phyloP scores from a whole-genome alignment of 768 basidiomycete genomes.

The Lactarius deliciosus region DNA sequence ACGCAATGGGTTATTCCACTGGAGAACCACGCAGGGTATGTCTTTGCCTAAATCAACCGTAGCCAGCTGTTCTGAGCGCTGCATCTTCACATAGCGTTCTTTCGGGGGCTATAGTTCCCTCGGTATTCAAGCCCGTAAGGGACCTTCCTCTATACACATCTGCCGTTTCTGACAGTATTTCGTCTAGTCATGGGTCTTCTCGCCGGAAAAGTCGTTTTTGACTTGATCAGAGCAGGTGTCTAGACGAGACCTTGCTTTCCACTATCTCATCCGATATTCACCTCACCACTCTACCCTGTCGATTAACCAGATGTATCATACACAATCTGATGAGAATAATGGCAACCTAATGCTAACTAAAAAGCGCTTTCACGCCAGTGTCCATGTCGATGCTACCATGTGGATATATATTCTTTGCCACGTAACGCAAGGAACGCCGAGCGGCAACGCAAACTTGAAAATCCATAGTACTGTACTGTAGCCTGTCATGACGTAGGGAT shows the following conservation, averaged over 20 bases:
- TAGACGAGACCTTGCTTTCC: neutral
- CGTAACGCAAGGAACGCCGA: neutral
- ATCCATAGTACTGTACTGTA: neutral
- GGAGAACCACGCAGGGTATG: constrained; percentile 46
- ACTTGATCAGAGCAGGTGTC: constrained; percentile 18
- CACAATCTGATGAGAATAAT: neutral
- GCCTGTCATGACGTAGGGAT: neutral
- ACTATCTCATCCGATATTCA: neutral
- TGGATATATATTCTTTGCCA: neutral
- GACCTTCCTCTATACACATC: neutral
- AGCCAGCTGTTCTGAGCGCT: neutral
- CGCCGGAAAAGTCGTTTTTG: constrained; percentile 20
- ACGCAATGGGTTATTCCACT: constrained; percentile 47
- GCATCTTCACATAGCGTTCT: neutral
- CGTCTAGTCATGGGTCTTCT: neutral
- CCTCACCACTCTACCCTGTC: neutral
- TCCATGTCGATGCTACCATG: neutral
- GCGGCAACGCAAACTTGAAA: neutral
- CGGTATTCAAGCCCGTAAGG: constrained; percentile 2
- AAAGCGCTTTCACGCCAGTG: neutral
- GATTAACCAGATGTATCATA: neutral
- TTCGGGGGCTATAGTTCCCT: neutral
- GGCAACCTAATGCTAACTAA: neutral
- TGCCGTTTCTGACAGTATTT: neutral
- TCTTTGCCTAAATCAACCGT: neutral